phyloP scores from a whole-genome alignment of 2,329 filamentous ascomycete genomes.

The Dendrostoma leiphaemia region DNA sequence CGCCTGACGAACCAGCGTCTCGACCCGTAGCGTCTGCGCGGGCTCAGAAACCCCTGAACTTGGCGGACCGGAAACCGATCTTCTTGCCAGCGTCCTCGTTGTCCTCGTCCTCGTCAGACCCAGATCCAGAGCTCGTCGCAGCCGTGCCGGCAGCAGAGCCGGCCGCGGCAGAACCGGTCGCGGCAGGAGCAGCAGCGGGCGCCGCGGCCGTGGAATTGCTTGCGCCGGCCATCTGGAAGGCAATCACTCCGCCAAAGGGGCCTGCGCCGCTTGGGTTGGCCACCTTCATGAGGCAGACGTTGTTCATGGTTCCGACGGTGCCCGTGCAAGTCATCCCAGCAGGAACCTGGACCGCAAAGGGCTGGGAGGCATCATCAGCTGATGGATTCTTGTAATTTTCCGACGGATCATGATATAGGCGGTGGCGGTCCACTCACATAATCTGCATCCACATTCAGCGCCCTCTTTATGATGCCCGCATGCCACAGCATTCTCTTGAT shows the following conservation, averaged over 20 bases:
- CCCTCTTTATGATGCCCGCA: slow-evolving; percentile 16
- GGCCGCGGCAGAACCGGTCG: neutral
- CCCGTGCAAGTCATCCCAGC: slow-evolving; percentile 21
- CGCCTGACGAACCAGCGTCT: neutral
- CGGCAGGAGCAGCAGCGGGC: neutral
- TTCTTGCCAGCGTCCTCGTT: neutral
- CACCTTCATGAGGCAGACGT: slow-evolving; percentile 23
- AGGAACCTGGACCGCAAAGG: slow-evolving; percentile 20
- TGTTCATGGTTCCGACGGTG: slow-evolving; percentile 7
- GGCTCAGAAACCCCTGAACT: neutral
- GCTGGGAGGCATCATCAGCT: neutral
- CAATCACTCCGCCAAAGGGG: slow-evolving; percentile 22
- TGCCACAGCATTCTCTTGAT: slow-evolving; percentile 12
- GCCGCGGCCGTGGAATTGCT: neutral
- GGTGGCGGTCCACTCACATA: slow-evolving; percentile 9
- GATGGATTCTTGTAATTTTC: neutral
- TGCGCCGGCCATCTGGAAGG: slow-evolving; percentile 20
- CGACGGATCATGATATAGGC: too few relatives aligned
- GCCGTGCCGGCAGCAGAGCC: neutral
- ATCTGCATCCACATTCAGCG: slow-evolving; percentile 19
- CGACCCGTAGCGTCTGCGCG: neutral
- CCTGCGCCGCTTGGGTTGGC: slow-evolving; percentile 21
- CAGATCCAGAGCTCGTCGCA: too few relatives aligned
- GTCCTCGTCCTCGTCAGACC: neutral
- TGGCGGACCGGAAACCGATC: neutral